A percentile compares a stretch with the other conserved stretches of the same genome.
phyloP scores from a whole-genome alignment of 495 filamentous ascomycete species.

The Talaromyces trachyspermus region DNA sequence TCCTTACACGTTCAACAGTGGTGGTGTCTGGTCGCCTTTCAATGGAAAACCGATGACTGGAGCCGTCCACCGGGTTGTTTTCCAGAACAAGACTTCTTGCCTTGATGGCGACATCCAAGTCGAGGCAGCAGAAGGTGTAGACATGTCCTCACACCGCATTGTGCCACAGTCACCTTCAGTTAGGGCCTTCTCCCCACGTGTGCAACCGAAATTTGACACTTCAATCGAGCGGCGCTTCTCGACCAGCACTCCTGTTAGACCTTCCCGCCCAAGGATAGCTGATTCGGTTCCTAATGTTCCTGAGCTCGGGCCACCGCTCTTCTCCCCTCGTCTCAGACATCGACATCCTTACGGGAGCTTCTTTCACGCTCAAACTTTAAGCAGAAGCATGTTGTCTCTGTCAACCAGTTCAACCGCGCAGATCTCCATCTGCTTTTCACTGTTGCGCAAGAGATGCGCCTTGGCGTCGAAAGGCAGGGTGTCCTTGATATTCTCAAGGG shows the following conservation, averaged over 20 bases:
- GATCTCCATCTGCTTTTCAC: constrained; percentile 92
- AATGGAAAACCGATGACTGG: constrained; percentile 63
- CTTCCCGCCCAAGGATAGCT: constrained; percentile 19
- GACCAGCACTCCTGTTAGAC: constrained; percentile 32
- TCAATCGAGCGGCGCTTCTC: constrained; percentile 39
- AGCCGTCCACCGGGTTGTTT: constrained; percentile 69
- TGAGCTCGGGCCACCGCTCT: constrained; percentile 49
- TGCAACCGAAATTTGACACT: constrained; percentile 37
- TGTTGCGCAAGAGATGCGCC: constrained; percentile 91
- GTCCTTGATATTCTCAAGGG: constrained; percentile 82
- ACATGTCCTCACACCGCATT: constrained; percentile 68
- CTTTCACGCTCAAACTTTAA: constrained; percentile 79
- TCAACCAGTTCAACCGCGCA: constrained; percentile 75
- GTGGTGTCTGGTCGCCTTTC: constrained; percentile 65
- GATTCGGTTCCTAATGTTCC: constrained; percentile 29
- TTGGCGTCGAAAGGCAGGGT: constrained; percentile 84
- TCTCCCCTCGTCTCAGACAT: constrained; percentile 36
- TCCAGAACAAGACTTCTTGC: constrained; percentile 68
- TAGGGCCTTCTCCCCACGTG: constrained; percentile 41
- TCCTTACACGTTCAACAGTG: constrained; percentile 50
- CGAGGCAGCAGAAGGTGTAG: constrained; percentile 54
- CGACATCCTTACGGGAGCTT: constrained; percentile 58
- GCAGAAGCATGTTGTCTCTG: constrained; percentile 77
- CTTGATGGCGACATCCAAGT: constrained; percentile 60
- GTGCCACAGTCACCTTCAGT: constrained; percentile 48